A percentile compares a stretch with the other conserved stretches of the same genome.
Conservation (phyloP, 225 moss, liverwort and hornwort species). For the Ulota crispa region DNA sequence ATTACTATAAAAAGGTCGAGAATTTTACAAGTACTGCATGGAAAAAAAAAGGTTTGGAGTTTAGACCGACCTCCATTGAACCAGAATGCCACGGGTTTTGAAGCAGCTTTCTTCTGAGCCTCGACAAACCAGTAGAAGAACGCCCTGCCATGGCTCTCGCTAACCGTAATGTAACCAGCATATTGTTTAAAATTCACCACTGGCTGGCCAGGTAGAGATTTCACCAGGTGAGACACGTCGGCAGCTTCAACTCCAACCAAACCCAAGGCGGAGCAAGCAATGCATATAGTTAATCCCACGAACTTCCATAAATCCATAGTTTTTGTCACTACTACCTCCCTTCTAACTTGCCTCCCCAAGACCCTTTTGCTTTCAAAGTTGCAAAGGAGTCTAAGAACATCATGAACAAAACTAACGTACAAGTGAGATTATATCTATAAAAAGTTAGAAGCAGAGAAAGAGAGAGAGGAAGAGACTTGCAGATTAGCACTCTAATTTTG, state of each 20-base stretch:
- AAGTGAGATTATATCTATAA: not conserved
- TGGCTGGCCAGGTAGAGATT: slow-evolving; percentile 38
- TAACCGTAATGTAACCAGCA: slow-evolving; percentile 44
- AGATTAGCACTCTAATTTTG: not conserved
- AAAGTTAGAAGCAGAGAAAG: not conserved
- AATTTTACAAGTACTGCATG: not conserved
- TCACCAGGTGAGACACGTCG: slow-evolving; percentile 24
- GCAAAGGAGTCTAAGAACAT: not conserved
- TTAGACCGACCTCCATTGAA: slow-evolving; percentile 43
- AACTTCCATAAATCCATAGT: slow-evolving; percentile 20
- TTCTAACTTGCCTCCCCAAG: not conserved
- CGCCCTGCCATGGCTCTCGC: slow-evolving; percentile 24
- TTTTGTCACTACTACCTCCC: not conserved
- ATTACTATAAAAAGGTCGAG: too few relatives aligned
- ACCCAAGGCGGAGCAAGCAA: not conserved
- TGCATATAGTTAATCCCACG: not conserved
- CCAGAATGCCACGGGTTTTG: slow-evolving; percentile 45
- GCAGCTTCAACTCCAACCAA: slow-evolving; percentile 1
- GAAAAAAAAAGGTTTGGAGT: too few relatives aligned
- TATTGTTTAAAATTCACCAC: slow-evolving; percentile 42
- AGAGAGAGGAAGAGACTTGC: not conserved
- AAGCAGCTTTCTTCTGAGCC: slow-evolving; percentile 30
- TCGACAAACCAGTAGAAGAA: slow-evolving; percentile 61
- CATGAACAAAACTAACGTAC: not conserved
- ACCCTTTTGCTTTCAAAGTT: not conserved